Conservation (phyloP, 805 yeast genomes). For the Lipomyces japonicus region DNA sequence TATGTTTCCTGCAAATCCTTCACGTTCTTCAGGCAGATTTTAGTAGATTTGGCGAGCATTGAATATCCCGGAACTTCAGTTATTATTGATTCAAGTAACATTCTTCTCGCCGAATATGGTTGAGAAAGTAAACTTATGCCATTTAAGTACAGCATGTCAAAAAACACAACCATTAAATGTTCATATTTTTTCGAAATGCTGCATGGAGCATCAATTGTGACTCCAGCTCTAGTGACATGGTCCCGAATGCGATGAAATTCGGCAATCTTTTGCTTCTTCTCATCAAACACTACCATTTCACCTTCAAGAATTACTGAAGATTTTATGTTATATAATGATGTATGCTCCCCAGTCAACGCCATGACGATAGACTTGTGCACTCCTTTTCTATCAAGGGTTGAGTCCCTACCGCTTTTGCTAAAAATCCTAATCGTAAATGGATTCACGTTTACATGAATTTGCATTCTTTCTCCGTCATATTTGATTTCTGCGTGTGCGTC, state of each 20-base stretch:
- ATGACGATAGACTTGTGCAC: constrained; percentile 6
- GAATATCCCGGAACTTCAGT: constrained; percentile 6
- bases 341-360: background rate
- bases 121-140: constrained; percentile 7
- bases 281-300: constrained; percentile 19
- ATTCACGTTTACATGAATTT: constrained; percentile 9
- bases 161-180: constrained; percentile 15
- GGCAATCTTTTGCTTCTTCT: background rate
- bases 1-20: constrained; percentile 2
- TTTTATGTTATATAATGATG: background rate
- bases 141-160: constrained; percentile 16
- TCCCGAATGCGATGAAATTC: constrained; percentile 18
- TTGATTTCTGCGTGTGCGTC: constrained; percentile 12
- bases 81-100: constrained; percentile 1
- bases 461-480: constrained; percentile 26
- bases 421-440: constrained; percentile 5
- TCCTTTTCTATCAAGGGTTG: constrained; percentile 14
- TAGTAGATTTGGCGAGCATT: background rate
- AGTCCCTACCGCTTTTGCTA: constrained; percentile 22
- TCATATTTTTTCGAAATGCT: background rate
- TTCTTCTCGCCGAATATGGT: constrained; percentile 4
- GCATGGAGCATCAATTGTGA: constrained; percentile 1
- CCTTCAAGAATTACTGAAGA: constrained; percentile 13
- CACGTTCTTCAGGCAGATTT: background rate
- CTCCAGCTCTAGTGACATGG: constrained; percentile 15